Conservation (phyloP, 768 basidiomycete species). For the Mrakia hoshinonis region DNA sequence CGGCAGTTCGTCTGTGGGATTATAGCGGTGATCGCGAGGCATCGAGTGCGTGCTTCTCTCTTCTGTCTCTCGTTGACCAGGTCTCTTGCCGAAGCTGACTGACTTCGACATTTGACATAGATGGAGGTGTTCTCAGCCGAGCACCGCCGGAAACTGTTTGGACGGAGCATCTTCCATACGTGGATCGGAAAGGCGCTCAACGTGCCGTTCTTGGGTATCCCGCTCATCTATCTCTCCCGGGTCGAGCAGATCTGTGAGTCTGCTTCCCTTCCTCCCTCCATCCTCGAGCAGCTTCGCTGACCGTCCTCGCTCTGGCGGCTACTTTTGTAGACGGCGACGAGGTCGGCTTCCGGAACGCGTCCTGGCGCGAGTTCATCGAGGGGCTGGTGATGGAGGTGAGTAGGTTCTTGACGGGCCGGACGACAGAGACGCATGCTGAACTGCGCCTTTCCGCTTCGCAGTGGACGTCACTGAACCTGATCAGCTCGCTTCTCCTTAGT, state of each 20-base stretch:
- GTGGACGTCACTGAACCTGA: background rate
- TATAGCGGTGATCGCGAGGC: conserved; percentile 1
- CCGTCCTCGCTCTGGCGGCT: background rate
- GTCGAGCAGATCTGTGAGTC: background rate
- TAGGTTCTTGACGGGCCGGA: too few relatives aligned
- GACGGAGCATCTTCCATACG: background rate
- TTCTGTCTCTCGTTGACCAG: background rate
- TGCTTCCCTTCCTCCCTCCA: too few relatives aligned
- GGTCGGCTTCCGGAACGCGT: background rate
- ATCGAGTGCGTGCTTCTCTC: background rate
- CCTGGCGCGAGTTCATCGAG: background rate
- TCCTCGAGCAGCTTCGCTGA: background rate
- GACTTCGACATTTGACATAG: background rate
- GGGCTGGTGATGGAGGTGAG: background rate
- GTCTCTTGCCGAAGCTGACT: too few relatives aligned
- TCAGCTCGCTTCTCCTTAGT: background rate
- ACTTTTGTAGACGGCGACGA: background rate
- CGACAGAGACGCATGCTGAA: background rate
- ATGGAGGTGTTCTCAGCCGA: background rate
- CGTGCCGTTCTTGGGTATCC: background rate
- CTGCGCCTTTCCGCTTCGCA: background rate
- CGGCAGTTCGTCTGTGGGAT: background rate
- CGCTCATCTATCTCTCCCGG: background rate
- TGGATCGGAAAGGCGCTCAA: background rate
- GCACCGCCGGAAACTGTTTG: background rate